Evolutionary conservation across 2,329 filamentous ascomycete genomes (phyloP).

Genomic region (Fusarium transvaalense): DNA sequence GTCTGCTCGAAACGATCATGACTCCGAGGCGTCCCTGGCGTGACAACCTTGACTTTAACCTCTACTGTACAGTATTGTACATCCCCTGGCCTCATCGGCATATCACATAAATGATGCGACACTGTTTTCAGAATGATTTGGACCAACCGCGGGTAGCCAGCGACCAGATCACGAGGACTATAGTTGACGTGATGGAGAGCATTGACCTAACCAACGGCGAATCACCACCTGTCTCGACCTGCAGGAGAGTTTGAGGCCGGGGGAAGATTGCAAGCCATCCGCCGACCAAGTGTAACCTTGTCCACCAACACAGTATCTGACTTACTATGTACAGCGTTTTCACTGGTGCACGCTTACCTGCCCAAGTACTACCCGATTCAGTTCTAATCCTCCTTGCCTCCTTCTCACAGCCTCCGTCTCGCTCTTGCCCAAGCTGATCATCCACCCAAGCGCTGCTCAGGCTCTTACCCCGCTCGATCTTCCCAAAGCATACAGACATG

Average conservation of each 20-base stretch:
- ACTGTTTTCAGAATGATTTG: constrained; percentile 36
- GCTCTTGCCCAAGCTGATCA: constrained; percentile 19
- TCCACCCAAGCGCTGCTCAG: constrained; percentile 30
- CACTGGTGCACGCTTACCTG: neutral
- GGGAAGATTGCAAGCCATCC: constrained; percentile 34
- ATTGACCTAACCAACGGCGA: constrained; percentile 19
- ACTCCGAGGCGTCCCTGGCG: constrained; percentile 36
- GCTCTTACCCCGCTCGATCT: constrained; percentile 46
- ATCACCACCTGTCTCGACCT: constrained; percentile 31
- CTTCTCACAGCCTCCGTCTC: constrained; percentile 15
- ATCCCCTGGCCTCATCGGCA: constrained; percentile 16
- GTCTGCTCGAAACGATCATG: constrained; percentile 18
- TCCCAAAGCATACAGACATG: constrained; percentile 22
- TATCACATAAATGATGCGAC: constrained; percentile 4
- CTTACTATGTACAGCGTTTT: constrained; percentile 34
- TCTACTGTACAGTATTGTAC: neutral
- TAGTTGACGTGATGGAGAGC: constrained; percentile 35
- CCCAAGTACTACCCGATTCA: constrained; percentile 14
- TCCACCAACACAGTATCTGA: constrained; percentile 36
- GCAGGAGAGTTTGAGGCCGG: constrained; percentile 39
- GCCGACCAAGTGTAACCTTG: constrained; percentile 36
- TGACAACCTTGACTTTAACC: constrained; percentile 15
- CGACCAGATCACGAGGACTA: constrained; percentile 30
- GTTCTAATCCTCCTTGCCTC: constrained; percentile 17
- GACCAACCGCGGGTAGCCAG: constrained; percentile 22